These are phyloP conservation scores for Picea sitchensis DNA, from an alignment of 75 land plant species.

Conservation along the genomic window DNA sequence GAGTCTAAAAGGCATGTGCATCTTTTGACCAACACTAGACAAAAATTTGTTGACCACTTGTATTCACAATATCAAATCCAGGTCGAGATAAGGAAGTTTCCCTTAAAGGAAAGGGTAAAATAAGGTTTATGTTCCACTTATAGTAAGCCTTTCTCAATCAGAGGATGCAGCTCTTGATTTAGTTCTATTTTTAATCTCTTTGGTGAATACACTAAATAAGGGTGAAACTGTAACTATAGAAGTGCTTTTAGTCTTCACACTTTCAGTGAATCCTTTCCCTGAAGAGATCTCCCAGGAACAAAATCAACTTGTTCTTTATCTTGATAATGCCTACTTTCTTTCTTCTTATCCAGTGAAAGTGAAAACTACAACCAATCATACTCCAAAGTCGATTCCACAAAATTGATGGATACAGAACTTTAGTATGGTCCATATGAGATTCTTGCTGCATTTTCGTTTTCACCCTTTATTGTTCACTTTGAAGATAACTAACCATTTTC, in stretches of 20 bases:
- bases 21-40: too few relatives aligned
- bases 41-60: too few relatives aligned
- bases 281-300: conserved; percentile 85
- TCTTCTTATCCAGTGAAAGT: conserved; percentile 77
- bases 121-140: conserved; percentile 28
- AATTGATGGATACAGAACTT: conserved; percentile 61
- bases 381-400: conserved; percentile 73
- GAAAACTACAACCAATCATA: conserved; percentile 63
- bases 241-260: conserved; percentile 64
- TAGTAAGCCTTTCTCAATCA: conserved; percentile 25
- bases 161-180: conserved; percentile 44
- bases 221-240: conserved; percentile 60
- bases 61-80: too few relatives aligned
- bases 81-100: conserved; percentile 8
- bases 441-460: conserved; percentile 46
- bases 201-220: conserved; percentile 47
- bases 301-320: conserved; percentile 70
- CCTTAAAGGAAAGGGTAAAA: conserved; percentile 68
- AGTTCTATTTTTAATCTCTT: conserved; percentile 50
- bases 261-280: conserved; percentile 81
- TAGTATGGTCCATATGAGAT: conserved; percentile 95
- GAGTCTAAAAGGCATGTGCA: too few relatives aligned
- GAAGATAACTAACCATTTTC: conserved; percentile 89
- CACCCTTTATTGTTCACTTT: conserved; percentile 70
- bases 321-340: conserved; percentile 65